Percentiles rank a stretch among this genome's conserved stretches.
phyloP scores from a whole-genome alignment of 306 rosid genomes.

The Lablab purpureus region DNA sequence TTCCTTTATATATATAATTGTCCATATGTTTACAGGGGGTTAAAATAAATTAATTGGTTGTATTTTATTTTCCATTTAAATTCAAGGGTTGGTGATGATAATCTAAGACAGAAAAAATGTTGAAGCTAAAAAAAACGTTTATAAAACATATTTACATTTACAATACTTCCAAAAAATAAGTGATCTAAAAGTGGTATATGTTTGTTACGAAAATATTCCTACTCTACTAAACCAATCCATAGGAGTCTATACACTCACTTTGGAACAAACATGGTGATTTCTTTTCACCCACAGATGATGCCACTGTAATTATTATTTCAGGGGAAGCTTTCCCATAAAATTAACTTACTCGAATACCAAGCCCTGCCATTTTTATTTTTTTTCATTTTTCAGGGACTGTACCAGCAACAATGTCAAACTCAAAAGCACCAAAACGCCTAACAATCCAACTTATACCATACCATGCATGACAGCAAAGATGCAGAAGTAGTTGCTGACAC shows the following conservation, averaged over 20 bases:
- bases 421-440: neutral
- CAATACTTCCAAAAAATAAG: too few species aligned
- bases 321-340: neutral
- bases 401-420: neutral
- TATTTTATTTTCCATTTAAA: too few species aligned
- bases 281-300: neutral
- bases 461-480: slow-evolving; percentile 19
- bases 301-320: neutral
- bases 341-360: neutral
- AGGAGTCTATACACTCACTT: neutral
- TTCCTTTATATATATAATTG: too few species aligned
- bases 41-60: too few species aligned
- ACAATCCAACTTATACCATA: neutral
- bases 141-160: too few species aligned
- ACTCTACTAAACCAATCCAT: too few species aligned
- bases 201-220: too few species aligned
- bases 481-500: slow-evolving; percentile 25
- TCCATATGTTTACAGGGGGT: too few species aligned
- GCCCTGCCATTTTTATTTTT: neutral
- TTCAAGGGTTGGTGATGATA: too few species aligned
- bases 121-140: too few species aligned
- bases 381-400: neutral
- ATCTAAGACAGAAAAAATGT: too few species aligned
- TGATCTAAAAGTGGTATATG: too few species aligned
- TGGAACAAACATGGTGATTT: neutral